Percentiles rank a stretch among this genome's conserved stretches.
These are phyloP conservation scores for Fraxinus velutina DNA, from an alignment of 305 asterid species.

Conservation along the genomic window DNA sequence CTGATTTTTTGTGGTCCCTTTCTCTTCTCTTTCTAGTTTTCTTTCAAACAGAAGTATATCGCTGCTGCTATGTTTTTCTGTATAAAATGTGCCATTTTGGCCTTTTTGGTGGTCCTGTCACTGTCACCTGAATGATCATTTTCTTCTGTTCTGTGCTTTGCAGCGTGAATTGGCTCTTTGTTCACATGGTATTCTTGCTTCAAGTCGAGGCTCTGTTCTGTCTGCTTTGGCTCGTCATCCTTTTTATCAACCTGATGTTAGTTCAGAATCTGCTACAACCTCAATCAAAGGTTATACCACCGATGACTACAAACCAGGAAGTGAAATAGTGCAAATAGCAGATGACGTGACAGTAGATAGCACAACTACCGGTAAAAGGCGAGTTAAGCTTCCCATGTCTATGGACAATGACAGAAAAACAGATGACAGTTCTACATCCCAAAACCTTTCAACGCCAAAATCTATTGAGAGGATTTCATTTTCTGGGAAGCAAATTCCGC, in stretches of 20 bases:
- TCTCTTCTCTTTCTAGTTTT: neutral
- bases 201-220: constrained; percentile 65
- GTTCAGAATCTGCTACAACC: constrained; percentile 97
- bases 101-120: neutral
- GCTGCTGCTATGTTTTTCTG: neutral
- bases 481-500: constrained; percentile 81
- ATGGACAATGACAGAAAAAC: constrained; percentile 73
- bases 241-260: constrained; percentile 66
- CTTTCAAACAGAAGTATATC: neutral
- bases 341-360: constrained; percentile 91
- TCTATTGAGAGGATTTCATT: constrained; percentile 47
- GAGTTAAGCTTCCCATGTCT: constrained; percentile 47
- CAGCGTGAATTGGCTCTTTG: constrained; percentile 95
- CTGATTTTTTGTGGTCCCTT: neutral
- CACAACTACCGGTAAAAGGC: constrained; percentile 71
- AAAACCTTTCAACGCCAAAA: constrained; percentile 44
- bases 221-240: constrained; percentile 73
- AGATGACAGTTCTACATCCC: constrained; percentile 75
- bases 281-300: constrained; percentile 74
- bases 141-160: constrained; percentile 27
- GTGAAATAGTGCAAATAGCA: constrained; percentile 72
- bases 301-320: constrained; percentile 69
- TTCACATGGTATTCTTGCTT: constrained; percentile 75
- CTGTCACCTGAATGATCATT: neutral
- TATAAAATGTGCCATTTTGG: neutral